Evolutionary conservation across 345 rosid genomes (phyloP).

Genomic region (Zanthoxylum bungeanum): DNA sequence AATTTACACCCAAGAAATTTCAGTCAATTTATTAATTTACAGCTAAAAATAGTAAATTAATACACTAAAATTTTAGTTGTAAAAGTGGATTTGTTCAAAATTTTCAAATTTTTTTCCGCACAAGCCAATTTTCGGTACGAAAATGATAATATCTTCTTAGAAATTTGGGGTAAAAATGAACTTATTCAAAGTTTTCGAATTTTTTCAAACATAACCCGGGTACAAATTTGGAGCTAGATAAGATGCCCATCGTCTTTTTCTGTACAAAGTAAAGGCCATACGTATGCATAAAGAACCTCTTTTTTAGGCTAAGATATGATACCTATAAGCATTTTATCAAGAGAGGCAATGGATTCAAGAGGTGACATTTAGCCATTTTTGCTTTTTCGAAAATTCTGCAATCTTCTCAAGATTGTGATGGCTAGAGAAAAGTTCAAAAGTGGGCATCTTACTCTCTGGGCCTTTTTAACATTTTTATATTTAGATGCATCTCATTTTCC

Average conservation of each 20-base stretch:
- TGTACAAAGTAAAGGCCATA: neutral
- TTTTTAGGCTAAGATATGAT: neutral
- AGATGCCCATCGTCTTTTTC: neutral
- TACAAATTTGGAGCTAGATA: neutral
- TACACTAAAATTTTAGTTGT: too few species aligned
- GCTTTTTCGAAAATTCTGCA: neutral
- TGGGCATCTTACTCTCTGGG: slow-evolving; percentile 8
- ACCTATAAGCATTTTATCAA: too few species aligned
- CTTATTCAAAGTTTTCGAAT: too few species aligned
- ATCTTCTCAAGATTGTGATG: neutral
- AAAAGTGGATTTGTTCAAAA: too few species aligned
- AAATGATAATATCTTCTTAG: too few species aligned
- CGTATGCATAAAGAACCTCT: neutral
- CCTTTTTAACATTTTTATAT: neutral
- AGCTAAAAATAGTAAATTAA: too few species aligned
- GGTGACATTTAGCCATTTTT: neutral
- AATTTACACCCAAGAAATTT: too few species aligned
- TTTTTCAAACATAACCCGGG: too few species aligned
- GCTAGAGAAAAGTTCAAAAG: slow-evolving; percentile 4
- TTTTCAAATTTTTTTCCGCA: too few species aligned
- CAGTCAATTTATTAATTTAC: too few species aligned
- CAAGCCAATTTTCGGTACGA: too few species aligned
- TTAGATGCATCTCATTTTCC: slow-evolving; percentile 4
- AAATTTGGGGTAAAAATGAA: too few species aligned
- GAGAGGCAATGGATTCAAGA: neutral